Percentiles rank a stretch among this genome's conserved stretches.
phyloP scores from a whole-genome alignment of 1,139 yeast species.

The Meyerozyma sp. region DNA sequence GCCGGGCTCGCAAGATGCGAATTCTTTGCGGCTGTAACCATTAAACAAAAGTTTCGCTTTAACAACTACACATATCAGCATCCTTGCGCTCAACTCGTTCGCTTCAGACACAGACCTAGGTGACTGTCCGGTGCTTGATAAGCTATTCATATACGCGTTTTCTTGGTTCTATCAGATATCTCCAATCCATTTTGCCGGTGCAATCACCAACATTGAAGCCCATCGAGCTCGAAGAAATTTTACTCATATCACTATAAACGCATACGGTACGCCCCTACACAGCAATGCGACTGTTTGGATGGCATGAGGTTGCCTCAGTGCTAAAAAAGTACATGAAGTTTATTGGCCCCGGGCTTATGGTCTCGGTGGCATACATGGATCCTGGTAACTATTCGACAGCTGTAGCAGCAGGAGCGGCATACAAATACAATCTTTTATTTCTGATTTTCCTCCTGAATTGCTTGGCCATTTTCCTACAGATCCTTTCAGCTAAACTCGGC shows the following conservation, averaged over 20 bases:
- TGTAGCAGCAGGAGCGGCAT: conserved; percentile 88
- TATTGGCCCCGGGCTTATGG: conserved; percentile 92
- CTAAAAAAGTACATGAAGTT: conserved; percentile 55
- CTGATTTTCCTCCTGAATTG: conserved; percentile 77
- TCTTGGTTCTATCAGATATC: no score
- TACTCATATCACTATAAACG: no score
- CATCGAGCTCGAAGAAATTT: background rate
- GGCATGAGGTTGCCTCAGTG: conserved; percentile 4
- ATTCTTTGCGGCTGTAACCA: background rate
- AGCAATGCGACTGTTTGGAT: background rate
- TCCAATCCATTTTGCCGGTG: no score
- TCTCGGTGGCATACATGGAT: conserved; percentile 93
- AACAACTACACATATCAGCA: background rate
- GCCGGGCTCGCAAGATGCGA: background rate
- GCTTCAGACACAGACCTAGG: no score
- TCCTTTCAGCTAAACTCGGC: conserved; percentile 79
- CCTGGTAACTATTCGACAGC: conserved; percentile 97
- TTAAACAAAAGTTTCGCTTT: background rate
- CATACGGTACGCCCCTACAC: background rate
- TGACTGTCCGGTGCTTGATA: no score
- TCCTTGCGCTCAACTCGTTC: background rate
- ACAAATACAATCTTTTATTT: conserved; percentile 76
- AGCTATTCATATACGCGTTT: no score
- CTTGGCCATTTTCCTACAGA: conserved; percentile 82
- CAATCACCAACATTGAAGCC: no score